Percentiles rank a stretch among this genome's conserved stretches.
Evolutionary conservation across 176 grass and related monocot genomes (phyloP).

Genomic region (Cenchrus fungigraminus): DNA sequence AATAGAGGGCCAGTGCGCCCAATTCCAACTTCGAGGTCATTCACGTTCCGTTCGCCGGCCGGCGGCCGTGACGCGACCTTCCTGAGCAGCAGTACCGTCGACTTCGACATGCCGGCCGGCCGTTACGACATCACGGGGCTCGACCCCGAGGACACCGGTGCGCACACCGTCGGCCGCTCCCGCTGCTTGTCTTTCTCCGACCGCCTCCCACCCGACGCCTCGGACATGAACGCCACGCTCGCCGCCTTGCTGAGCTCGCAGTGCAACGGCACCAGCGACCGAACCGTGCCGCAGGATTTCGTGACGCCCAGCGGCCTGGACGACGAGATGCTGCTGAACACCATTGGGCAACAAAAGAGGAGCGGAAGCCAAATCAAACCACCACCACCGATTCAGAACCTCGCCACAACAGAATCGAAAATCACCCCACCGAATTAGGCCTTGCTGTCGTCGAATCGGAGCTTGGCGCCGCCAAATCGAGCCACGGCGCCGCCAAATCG

Average conservation of each 20-base stretch:
- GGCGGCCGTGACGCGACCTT: conserved; percentile 34
- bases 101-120: conserved; percentile 46
- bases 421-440: no score
- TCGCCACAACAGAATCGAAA: no score
- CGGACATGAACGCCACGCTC: conserved; percentile 37
- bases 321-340: conserved; percentile 36
- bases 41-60: conserved; percentile 56
- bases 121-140: conserved; percentile 39
- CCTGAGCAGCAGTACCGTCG: neutral
- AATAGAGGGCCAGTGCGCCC: conserved; percentile 5
- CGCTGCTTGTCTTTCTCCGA: conserved; percentile 59
- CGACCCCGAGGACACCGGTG: conserved; percentile 40
- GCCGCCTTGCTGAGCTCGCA: neutral
- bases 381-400: no score
- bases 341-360: no score
- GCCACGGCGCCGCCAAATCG: no score
- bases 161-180: conserved; percentile 54
- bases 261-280: conserved; percentile 13
- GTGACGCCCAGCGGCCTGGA: conserved; percentile 37
- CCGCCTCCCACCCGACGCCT: conserved; percentile 28
- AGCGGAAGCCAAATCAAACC: no score
- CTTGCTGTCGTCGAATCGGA: no score
- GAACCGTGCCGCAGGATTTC: conserved; percentile 31
- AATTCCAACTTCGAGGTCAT: conserved; percentile 55
- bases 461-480: no score